phyloP scores from a whole-genome alignment of 2,329 filamentous ascomycete genomes.

The Ceratocystis destructans region DNA sequence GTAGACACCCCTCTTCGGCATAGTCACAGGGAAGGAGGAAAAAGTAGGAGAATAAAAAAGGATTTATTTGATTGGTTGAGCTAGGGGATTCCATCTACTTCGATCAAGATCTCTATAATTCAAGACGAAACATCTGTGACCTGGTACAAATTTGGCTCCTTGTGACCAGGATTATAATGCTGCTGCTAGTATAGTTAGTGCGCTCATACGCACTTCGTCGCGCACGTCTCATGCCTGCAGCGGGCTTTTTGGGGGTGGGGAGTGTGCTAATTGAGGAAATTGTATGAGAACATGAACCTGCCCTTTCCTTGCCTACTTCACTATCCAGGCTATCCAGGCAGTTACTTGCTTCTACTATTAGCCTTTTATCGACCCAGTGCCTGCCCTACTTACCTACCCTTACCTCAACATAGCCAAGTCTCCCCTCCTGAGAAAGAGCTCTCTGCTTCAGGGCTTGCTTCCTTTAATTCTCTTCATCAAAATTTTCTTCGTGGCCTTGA shows the following conservation, averaged over 20 bases:
- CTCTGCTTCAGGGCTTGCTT: slow-evolving; percentile 5
- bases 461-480: not conserved
- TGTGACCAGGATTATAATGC: not conserved
- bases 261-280: not conserved
- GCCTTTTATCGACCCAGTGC: not conserved
- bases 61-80: not conserved
- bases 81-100: slow-evolving; percentile 11
- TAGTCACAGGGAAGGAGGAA: not conserved
- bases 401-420: not conserved
- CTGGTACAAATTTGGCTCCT: slow-evolving; percentile 2
- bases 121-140: slow-evolving; percentile 8
- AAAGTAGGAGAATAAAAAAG: not conserved
- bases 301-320: not conserved
- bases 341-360: not conserved
- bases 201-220: not conserved
- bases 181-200: not conserved
- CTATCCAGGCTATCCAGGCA: not conserved
- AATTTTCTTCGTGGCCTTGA: slow-evolving; percentile 10
- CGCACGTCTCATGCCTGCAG: not conserved
- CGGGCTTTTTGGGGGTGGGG: not conserved
- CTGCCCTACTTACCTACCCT: not conserved
- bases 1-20: not conserved
- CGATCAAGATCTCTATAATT: slow-evolving; percentile 12
- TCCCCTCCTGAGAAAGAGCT: slow-evolving; percentile 1
- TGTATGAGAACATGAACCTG: no score